Base-by-base conservation (phyloP, 83 land plant species). In the Thuja plicata region DNA sequence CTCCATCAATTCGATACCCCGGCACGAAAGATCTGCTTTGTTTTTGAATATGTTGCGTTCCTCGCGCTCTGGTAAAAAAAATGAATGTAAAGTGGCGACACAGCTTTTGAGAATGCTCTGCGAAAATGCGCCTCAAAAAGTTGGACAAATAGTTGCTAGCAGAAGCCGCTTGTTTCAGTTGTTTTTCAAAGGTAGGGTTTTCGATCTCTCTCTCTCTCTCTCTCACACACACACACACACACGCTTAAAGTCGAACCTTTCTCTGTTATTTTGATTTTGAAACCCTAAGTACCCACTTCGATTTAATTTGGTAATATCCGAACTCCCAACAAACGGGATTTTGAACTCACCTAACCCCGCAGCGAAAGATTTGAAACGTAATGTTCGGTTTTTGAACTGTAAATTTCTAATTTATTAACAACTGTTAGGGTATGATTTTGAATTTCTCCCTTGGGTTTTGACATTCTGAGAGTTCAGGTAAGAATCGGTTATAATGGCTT, bases 101-200 rank as follows among this genome's bases (percentile, higher is more conserved):
- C 92, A 91, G 41, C 34, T 93, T 38, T 62, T 92, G 92, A 91
- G 89, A 82, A 89, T 96, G 91, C 77, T 95, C 3, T 92, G 95
- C 74, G 93, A 96, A 87, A 93, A 90, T 84, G 89, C 89, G 52
- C 96, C 96, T 12, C 55, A 80, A 12, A 90, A 87, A 50, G 93
- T 84, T 0, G 96, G 95, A 50, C n/a, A 66, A 15, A 52, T 94
- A 12, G 12, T 96, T 9, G 94, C 93, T 30, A 93, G 90, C 86
- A 94, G 84, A 62, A 88, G 93, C 70, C 86, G 86, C 62, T 79
- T 93, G 78, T 91, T 96, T 7, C 93, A 94, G 90, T 90, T 86
- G 32, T 96, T 96, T 85, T 96, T 96, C 85, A 50, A 88, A 91
- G 96, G 97, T 85, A 82, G 84, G 86, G 86, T 57, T 85, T 2